Evolutionary conservation across 306 rosid species (phyloP), one percentile per base, ranked within the genome.

Genomic region (Castanea sativa): DNA sequence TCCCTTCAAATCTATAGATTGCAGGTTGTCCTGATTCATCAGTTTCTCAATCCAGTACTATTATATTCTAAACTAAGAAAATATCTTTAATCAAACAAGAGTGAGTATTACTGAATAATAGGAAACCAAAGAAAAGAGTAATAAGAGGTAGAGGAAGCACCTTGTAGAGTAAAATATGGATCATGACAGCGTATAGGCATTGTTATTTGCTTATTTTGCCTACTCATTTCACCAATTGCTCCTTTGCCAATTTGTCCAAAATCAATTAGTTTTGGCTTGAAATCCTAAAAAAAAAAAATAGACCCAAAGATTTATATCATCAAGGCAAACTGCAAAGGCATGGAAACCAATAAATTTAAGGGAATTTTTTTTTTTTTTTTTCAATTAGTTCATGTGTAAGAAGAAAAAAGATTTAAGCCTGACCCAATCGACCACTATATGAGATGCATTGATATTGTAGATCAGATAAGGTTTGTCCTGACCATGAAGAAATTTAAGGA

Each of bases 351-450:
- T 9, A n/a, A 15, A 35, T 41, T 41, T 8, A 41, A 8, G 45
- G 0, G 45, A 41, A 8, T 35, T 35, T 35, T 35, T 41, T 38
- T 5, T 41, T 38, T 38, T 38, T 38, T 33, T 38, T 38, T 38
- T 4, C 11, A 45, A 79, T 38, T 9, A 73, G 41, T 23, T 27
- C 11, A 14, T 5, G 71, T 32, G 12, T 18, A 49, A 69, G 67
- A 6, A 16, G 5, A 13, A 13, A 52, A 69, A 43, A 69, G 43
- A 59, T 65, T 29, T 64, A 65, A 16, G 73, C 30, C 84, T n/a
- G 74, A 90, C 97, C 93, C 82, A 80, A 64, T 92, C 90, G 4
- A 92, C 86, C 71, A 89, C 57, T 79, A 89, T 82, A 78, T 87
- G 87, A 76, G 93, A 82, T 41, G 87, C 77, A 83, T 53, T 82